A percentile compares a stretch with the other conserved stretches of the same genome.
Evolutionary conservation across 2,329 filamentous ascomycete species (phyloP).

Genomic region (Rhexocercosporidium sp.): DNA sequence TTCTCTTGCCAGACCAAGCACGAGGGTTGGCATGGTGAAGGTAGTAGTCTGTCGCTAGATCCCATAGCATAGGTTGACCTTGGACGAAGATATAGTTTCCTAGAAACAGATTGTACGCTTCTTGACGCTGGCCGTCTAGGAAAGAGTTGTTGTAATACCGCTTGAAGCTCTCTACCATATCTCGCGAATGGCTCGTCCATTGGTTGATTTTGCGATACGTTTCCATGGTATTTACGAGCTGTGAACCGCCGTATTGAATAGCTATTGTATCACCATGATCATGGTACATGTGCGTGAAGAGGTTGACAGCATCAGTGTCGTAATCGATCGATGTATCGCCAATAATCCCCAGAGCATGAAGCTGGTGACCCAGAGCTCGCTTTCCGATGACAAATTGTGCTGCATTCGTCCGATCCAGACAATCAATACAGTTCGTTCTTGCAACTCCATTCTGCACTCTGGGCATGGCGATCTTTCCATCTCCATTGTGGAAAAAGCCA

Average conservation of each 20-base stretch:
- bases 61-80: slow-evolving; percentile 95
- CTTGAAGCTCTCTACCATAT: slow-evolving; percentile 99
- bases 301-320: slow-evolving; percentile 92
- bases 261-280: slow-evolving; percentile 98
- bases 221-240: slow-evolving; percentile 98
- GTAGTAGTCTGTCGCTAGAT: slow-evolving; percentile 93
- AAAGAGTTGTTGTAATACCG: slow-evolving; percentile 99
- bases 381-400: slow-evolving; percentile 98
- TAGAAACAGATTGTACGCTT: slow-evolving; percentile 96
- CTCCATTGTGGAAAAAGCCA: slow-evolving; percentile 94
- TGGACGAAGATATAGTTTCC: slow-evolving; percentile 92
- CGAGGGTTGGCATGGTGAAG: slow-evolving; percentile 88
- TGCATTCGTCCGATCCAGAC: slow-evolving; percentile 94
- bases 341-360: slow-evolving; percentile 89
- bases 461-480: slow-evolving; percentile 66
- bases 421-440: slow-evolving; percentile 97
- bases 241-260: slow-evolving; percentile 95
- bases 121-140: slow-evolving; percentile 94
- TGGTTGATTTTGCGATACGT: slow-evolving; percentile 99
- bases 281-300: slow-evolving; percentile 98
- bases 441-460: slow-evolving; percentile 89
- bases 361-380: slow-evolving; percentile 86
- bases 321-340: slow-evolving; percentile 81
- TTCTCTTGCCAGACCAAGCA: slow-evolving; percentile 66
- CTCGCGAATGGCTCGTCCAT: slow-evolving; percentile 95